Evolutionary conservation across 2,329 filamentous ascomycete species (phyloP), one percentile per base, ranked within the genome.

Genomic region (Scortechinia acanthostroma): DNA sequence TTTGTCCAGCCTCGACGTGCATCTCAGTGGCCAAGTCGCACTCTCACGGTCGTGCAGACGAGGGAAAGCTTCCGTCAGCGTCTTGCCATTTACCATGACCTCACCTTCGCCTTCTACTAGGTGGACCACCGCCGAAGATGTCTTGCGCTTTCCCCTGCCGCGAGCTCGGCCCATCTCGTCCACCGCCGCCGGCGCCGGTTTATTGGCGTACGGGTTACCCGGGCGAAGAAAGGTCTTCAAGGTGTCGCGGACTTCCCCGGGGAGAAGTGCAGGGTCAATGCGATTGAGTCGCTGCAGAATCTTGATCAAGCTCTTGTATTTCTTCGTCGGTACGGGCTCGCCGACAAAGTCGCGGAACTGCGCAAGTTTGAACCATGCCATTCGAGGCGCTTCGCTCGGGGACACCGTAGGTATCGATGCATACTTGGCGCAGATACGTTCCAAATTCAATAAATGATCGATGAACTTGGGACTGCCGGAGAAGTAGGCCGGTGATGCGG

Each of bases 11-110:
- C 93, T 75, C 37, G 86, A 74, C 20, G 90, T 94, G 43, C 81
- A 76, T 57, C 91, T 89, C 57, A 98, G 66, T 4, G 91, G 82
- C 91, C 91, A 98, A 3, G 95, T 70, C 2, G 88, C 91, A 59
- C 89, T 96, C 70, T 97, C 93, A 37, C 93, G 82, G 64, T 98
- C 91, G 61, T 98, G 91, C 43, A 96, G 66, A 25, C 93, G 82
- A 23, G 83, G 87, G 62, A 98, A 98, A 19, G 80, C 83, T 43
- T 93, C 78, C 43, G 76, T 77, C 46, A 98, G 69, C n/a, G 77
- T 80, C 69, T 90, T 91, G 50, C 91, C 91, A 61, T 98, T 98
- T 62, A 98, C 73, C 53, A 94, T 63, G 14, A 94, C 80, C 66
- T 97, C 86, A 14, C 93, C 94, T 10, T 87, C 89, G 4, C 93